Evolutionary conservation across 371 early-diverging fungal genomes (phyloP), one percentile per base, ranked within the genome.

Genomic region (Syncephalastrum contaminatum): DNA sequence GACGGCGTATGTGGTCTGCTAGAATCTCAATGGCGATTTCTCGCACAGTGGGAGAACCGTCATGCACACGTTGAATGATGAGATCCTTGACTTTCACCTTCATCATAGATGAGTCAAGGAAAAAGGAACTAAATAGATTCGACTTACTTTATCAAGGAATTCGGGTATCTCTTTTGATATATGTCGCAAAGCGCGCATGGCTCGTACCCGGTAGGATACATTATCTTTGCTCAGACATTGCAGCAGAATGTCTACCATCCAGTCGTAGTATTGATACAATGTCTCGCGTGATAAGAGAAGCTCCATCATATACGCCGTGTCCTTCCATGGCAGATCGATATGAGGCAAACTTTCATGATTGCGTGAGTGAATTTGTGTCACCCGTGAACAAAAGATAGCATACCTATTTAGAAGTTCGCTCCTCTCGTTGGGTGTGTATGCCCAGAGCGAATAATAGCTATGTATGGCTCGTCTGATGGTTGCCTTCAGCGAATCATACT

Each of bases 21-120:
- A 96, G 75, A 14, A 95, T 67, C 36, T 96, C 94, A 8, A 95
- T 82, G 3, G 95, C 93, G 8, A 91, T 91, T 73, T 95, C 96
- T 36, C 98, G 85, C 1, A 97, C 97, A 13, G 86, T 80, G 14
- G 95, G 84, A 10, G 95, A 94, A 22, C 70, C 69, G 59, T 97
- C 98, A 44, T 87, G 82, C 14, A 96, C 63, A 13, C 93, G 79
- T 19, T 85, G 80, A 19, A 86, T 70, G 21, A 97, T 83, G 0
- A 89, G 80, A n/a, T 66, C 71, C 22, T 82, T 84, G 24, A 94
- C 83, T 39, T 77, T 86, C 13, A 62, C 58, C 73, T 86, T 36
- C 36, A 30, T 30, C 12, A n/a, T n/a, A 2, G 36, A 12, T 44
- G 30, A 43, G 16, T 16, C 50, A 24, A 20, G 30, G 19, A 6